A percentile compares a stretch with the other conserved stretches of the same genome.
phyloP scores from a whole-genome alignment of 805 yeast species.

The Candida khao-thaluensis region DNA sequence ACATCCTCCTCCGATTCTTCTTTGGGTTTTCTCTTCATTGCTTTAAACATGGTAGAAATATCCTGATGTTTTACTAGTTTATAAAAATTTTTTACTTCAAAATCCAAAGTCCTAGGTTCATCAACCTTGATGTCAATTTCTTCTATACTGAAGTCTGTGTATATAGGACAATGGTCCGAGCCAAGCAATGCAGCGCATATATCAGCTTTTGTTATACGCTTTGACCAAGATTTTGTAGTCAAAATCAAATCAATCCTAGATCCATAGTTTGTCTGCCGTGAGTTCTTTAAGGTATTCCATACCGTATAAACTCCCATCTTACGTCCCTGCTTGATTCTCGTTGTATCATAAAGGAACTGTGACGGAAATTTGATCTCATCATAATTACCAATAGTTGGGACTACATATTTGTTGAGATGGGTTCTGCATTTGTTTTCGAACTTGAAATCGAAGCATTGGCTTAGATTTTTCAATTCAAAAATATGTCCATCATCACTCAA shows the following conservation, averaged over 20 bases:
- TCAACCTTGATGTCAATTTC: not conserved
- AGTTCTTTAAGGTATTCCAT: conserved; percentile 81
- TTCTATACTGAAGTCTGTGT: conserved; percentile 52
- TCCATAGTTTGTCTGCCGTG: conserved; percentile 81
- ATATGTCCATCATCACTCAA: conserved; percentile 12
- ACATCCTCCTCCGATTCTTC: conserved; percentile 5
- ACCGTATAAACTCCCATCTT: conserved; percentile 76
- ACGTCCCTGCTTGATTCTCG: conserved; percentile 56
- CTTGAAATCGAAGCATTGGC: conserved; percentile 36
- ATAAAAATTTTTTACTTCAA: conserved; percentile 55
- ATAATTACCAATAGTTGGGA: conserved; percentile 19
- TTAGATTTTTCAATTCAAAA: conserved; percentile 11
- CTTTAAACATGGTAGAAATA: conserved; percentile 31
- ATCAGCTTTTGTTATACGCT: conserved; percentile 38
- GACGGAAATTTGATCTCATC: conserved; percentile 1
- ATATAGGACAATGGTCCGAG: conserved; percentile 94
- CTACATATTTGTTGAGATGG: conserved; percentile 27
- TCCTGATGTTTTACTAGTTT: conserved; percentile 35
- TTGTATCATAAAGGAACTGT: conserved; percentile 53
- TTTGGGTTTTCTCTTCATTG: conserved; percentile 10
- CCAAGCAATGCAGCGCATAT: conserved; percentile 77
- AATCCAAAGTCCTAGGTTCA: conserved; percentile 27
- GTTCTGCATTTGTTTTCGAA: conserved; percentile 27
- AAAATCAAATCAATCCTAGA: conserved; percentile 83
- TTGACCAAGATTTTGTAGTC: conserved; percentile 39